Evolutionary conservation across 106 monocot species (phyloP).

Genomic region (Agapanthus africanus): DNA sequence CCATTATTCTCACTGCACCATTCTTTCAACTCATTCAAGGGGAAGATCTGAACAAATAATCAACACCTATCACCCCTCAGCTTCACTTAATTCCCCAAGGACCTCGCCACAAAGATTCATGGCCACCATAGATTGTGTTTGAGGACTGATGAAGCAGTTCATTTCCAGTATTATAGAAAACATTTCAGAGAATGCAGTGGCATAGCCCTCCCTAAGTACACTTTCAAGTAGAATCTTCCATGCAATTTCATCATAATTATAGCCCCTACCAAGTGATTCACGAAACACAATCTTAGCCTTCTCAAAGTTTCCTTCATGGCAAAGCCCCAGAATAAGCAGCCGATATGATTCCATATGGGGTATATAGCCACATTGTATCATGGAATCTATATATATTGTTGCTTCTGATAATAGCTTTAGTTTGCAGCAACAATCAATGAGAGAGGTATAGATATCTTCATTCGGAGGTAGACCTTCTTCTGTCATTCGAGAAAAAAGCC

Average conservation of each 20-base stretch:
- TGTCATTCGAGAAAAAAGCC: conserved; percentile 7
- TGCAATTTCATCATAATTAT: conserved; percentile 22
- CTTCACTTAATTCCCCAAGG: conserved; percentile 2
- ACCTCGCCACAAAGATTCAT: background rate
- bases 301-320: conserved; percentile 18
- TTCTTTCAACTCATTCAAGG: background rate
- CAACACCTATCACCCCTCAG: background rate
- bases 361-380: conserved; percentile 11
- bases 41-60: conserved; percentile 1
- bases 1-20: background rate
- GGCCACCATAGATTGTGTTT: conserved; percentile 6
- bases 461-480: conserved; percentile 13
- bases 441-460: conserved; percentile 16
- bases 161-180: conserved; percentile 8
- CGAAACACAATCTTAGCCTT: conserved; percentile 7
- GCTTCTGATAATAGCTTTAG: conserved; percentile 7
- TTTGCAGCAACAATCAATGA: conserved; percentile 16
- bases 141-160: conserved; percentile 8
- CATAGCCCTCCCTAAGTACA: conserved; percentile 6
- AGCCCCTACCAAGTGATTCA: conserved; percentile 14
- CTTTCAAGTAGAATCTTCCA: conserved; percentile 26
- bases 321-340: conserved; percentile 13
- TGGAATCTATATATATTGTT: conserved; percentile 5
- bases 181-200: conserved; percentile 5
- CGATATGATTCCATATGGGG: conserved; percentile 16